Evolutionary conservation across 306 rosid genomes (phyloP), one percentile per base, ranked within the genome.

Genomic region (Castanospermum australe): DNA sequence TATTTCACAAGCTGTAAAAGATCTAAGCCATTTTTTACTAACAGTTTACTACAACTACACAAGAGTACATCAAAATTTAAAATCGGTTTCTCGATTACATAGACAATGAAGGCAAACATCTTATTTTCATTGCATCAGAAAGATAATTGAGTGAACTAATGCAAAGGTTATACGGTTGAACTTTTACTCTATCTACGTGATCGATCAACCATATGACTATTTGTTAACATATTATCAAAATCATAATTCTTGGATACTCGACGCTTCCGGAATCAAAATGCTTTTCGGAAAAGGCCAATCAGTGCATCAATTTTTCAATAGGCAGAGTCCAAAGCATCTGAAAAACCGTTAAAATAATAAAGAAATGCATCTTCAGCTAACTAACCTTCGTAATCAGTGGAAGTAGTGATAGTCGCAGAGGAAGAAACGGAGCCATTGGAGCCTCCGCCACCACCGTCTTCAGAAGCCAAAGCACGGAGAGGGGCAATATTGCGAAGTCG

Each of bases 311-410:
- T 33, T 41, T 32, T 22, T 30, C 70, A 25, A 70, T 17, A 54
- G 8, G 15, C 10, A 57, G 25, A 33, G 52, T 17, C 17, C 65
- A 15, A 70, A 54, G 8, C 21, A 52, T 9, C 9, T 11, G 8
- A 4, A 10, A 38, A 55, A 63, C 18, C 0, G 10, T 36, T 2
- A 50, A 50, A 8, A 14, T 11, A 22, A 68, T 12, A 8, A 52
- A 45, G 10, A 22, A 25, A 50, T 4, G 8, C 4, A 17, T 42
- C 24, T 8, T 18, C 41, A 70, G 21, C 78, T 73, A 38, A 95
- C 78, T 73, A 38, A 95, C 99, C 99, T 67, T 95, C 97, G 47
- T 89, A 87, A 18, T 90, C 88, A 39, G 35, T 8, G 13, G 50
- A 55, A 73, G 84, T 30, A 20, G 59, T 47, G 76, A 81, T 54